Conservation (phyloP, 2,329 filamentous ascomycete genomes). For the Diaporthe sp. region DNA sequence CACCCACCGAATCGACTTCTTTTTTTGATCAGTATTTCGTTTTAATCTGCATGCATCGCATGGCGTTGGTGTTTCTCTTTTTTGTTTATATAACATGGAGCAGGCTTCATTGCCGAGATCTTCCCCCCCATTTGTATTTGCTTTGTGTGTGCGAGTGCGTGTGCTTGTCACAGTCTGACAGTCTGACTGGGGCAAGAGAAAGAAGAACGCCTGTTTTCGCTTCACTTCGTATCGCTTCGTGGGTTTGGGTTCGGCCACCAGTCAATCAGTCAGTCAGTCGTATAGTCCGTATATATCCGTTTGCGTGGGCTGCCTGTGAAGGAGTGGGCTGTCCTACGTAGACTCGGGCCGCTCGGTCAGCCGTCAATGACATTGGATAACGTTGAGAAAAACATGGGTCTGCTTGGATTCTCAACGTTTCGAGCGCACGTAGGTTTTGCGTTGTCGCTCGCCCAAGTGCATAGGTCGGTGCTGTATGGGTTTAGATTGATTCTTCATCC, state of each 20-base stretch:
- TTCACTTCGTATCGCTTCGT: constrained; percentile 17
- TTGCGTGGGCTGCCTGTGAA: not conserved
- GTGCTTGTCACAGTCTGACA: not conserved
- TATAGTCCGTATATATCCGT: constrained; percentile 11
- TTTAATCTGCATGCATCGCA: constrained; percentile 37
- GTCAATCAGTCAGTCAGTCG: not conserved
- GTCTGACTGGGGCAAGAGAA: not conserved
- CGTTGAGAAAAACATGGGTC: not conserved
- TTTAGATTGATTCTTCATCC: no score
- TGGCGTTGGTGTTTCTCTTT: constrained; percentile 33
- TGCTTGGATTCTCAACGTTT: not conserved
- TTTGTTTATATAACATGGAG: constrained; percentile 25
- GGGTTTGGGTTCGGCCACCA: not conserved
- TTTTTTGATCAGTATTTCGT: constrained; percentile 22
- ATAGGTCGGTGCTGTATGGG: not conserved
- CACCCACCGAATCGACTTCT: constrained; percentile 9
- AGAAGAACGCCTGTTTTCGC: not conserved
- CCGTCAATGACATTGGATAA: constrained; percentile 25
- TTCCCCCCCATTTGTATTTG: not conserved
- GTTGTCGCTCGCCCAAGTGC: not conserved
- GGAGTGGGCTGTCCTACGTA: not conserved
- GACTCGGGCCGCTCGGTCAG: not conserved
- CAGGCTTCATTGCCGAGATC: constrained; percentile 34
- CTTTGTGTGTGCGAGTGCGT: not conserved
- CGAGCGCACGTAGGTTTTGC: not conserved